Base-by-base conservation (phyloP, 495 filamentous ascomycete species). In the Aspergillus campestris region DNA sequence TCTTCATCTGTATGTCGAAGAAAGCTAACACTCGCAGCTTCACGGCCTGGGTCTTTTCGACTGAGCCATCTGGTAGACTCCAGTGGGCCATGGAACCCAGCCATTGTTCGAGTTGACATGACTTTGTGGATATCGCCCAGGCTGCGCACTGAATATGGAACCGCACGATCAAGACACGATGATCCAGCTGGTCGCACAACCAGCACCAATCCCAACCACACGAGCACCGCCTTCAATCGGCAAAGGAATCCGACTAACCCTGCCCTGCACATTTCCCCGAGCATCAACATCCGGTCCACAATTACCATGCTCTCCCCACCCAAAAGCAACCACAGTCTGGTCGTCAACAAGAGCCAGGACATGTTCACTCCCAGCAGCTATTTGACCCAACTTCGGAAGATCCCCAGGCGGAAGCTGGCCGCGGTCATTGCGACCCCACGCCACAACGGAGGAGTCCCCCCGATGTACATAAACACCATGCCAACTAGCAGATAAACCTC, bases 241-340 rank as follows among this genome's bases (percentile, higher is more conserved):
- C 34, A 77, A 64, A n/a, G 69, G 68, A 53, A 88, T 74, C 11
- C 74, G 55, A 52, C 80, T 86, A 65, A 78, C 82, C 47, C 64
- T 64, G 7, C 74, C 83, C 37, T 80, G 81, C 30, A 85, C 78
- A 59, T 85, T 77, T 3, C 83, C 78, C 50, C 68, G 66, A n/a
- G 63, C 52, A 65, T 81, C 71, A 3, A 67, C 78, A 35, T 72
- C 69, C 3, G 78, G 72, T 10, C 92, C 92, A 62, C 92, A 97
- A 64, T 97, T 97, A 8, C 92, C 92, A 74, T 98, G 92, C 67
- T 95, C 88, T 1, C 89, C 89, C 91, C 92, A 98, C 11, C 92
- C 92, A 86, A 89, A 96, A 3, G 82, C 75, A 33, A 87, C 60
- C 9, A 95, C 64, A 14, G 56, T 65, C 1, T 78, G 77, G 39